These are phyloP conservation scores for Alternaria infectoria DNA, from an alignment of 2,329 filamentous ascomycete genomes.

Conservation along the genomic window DNA sequence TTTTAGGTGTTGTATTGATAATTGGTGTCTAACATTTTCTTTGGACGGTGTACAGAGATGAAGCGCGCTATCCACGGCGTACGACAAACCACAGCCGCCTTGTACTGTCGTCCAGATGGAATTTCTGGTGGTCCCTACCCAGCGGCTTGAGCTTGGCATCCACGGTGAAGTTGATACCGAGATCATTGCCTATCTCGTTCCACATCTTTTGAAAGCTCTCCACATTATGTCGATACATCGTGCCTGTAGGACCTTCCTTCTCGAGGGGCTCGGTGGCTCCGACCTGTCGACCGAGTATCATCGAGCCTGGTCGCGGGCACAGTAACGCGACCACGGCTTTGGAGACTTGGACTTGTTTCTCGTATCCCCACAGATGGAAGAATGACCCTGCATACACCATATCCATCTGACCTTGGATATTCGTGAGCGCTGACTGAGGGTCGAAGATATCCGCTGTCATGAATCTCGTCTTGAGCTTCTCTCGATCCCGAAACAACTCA, in stretches of 20 bases:
- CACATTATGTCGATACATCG: conserved; percentile 43
- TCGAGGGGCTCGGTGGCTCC: conserved; percentile 42
- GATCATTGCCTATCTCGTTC: conserved; percentile 45
- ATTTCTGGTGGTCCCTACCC: conserved; percentile 10
- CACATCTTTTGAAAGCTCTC: conserved; percentile 47
- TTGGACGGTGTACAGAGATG: not conserved
- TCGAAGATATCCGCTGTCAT: conserved; percentile 59
- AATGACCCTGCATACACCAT: conserved; percentile 52
- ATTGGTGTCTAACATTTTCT: not conserved
- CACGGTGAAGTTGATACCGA: conserved; percentile 34
- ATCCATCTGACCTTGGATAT: conserved; percentile 41
- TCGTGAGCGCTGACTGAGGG: conserved; percentile 30
- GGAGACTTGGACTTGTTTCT: conserved; percentile 40
- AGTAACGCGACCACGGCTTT: conserved; percentile 44
- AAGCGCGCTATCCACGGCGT: conserved; percentile 21
- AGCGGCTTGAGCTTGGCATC: conserved; percentile 22
- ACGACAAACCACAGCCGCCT: conserved; percentile 31
- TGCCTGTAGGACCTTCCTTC: conserved; percentile 18
- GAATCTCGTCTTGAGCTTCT: conserved; percentile 56
- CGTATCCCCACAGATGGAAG: conserved; percentile 51
- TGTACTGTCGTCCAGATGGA: conserved; percentile 15
- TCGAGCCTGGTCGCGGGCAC: conserved; percentile 50
- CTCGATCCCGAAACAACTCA: conserved; percentile 38
- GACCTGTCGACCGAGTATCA: conserved; percentile 62
- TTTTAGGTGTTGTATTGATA: not conserved